Evolutionary conservation across 495 filamentous ascomycete genomes (phyloP).

Genomic region (Lasiosphaeris hirsuta): DNA sequence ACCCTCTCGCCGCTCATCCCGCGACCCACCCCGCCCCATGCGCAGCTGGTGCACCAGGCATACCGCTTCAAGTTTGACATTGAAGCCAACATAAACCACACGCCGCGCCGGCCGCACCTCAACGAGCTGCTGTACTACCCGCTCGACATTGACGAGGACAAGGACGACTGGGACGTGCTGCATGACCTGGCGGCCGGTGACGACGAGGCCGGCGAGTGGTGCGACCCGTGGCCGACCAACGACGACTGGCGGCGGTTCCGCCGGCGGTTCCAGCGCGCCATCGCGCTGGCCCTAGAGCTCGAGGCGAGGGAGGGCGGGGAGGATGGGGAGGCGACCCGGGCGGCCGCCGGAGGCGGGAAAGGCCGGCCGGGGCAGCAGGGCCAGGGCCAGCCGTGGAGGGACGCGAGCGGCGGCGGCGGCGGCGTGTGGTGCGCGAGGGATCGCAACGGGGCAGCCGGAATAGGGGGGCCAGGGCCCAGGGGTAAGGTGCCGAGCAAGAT

Average conservation of each 20-base stretch:
- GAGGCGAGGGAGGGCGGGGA: constrained; percentile 1
- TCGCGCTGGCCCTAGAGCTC: constrained; percentile 28
- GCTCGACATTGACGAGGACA: constrained; percentile 33
- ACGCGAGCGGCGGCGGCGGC: background rate
- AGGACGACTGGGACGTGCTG: constrained; percentile 28
- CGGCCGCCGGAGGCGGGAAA: background rate
- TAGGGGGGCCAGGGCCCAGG: background rate
- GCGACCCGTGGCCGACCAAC: constrained; percentile 39
- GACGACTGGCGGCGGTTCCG: constrained; percentile 39
- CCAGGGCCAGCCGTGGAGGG: background rate
- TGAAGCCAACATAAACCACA: constrained; percentile 46
- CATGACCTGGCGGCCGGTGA: constrained; percentile 12
- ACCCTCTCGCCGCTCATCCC: constrained; percentile 8
- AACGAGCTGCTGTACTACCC: constrained; percentile 44
- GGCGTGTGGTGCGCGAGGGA: background rate
- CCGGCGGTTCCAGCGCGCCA: constrained; percentile 32
- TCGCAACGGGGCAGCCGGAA: background rate
- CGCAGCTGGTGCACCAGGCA: constrained; percentile 40
- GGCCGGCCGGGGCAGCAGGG: background rate
- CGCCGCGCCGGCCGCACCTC: constrained; percentile 40
- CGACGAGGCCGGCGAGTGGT: constrained; percentile 33
- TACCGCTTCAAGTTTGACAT: constrained; percentile 50
- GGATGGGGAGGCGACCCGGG: constrained; percentile 2
- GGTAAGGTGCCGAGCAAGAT: constrained; percentile 14
- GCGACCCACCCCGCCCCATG: constrained; percentile 28